Base-by-base conservation (phyloP, 495 filamentous ascomycete species). In the Tuber microsphaerosporum region DNA sequence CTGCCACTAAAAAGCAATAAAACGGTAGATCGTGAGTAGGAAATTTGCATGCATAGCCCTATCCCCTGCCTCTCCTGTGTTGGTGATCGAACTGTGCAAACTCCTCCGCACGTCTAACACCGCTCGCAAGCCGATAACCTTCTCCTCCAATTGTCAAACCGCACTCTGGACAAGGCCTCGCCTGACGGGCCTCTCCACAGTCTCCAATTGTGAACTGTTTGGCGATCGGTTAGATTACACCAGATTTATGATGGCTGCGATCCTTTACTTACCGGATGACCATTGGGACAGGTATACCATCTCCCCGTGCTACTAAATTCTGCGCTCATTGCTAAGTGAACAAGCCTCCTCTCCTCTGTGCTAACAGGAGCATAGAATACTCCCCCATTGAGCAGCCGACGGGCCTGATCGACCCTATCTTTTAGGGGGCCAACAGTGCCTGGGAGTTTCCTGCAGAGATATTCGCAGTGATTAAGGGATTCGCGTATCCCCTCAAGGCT, bases 181-280 rank as follows among this genome's bases (percentile, higher is more conserved):
- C 73, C 82, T 93, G 74, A 87, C 91, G 90, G 0, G 91, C 88
- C 85, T 88, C 88, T 16, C 91, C 92, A 82, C 92, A 94, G 76
- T 93, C 88, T 0, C 91, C 91, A 48, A 92, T 84, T 0, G 91
- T 91, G 78, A 93, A 93, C 43, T 84, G 56, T 37, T 34, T 34
- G 20, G 43, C n/a, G 43, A 51, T 19, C 10, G 34, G 12, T 80
- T 70, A 83, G 75, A 39, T 74, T 69, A 26, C 22, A 44, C 4
- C 37, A 31, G 19, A 8, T 17, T 37, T 19, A 37, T 48, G n/a
- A 22, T 39, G 46, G 16, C 5, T 6, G 22, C 37, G 19, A 42
- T 22, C 19, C 16, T 9, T 72, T 17, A 70, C 71, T 76, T 80
- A 83, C 83, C 31, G 91, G 89, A 83, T 93, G 89, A 0, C 88